phyloP scores from a whole-genome alignment of 2,329 filamentous ascomycete species.

The Diplocarpon mali region DNA sequence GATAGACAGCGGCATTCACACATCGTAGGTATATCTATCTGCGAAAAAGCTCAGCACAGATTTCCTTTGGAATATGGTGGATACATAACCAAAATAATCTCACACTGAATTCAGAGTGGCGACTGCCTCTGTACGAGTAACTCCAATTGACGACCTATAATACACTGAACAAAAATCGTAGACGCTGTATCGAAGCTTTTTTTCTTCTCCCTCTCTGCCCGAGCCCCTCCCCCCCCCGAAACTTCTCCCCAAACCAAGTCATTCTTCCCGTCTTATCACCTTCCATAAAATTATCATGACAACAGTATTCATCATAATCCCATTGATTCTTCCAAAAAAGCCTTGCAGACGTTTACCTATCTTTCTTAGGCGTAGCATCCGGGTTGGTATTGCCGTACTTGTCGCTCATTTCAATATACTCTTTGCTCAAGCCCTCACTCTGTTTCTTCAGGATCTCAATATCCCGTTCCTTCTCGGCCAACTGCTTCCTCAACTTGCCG shows the following conservation, averaged over 20 bases:
- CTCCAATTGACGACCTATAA: no score
- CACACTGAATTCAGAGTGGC: not conserved
- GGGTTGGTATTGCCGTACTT: conserved; percentile 52
- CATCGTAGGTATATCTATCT: no score
- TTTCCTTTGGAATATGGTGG: no score
- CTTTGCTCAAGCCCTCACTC: conserved; percentile 66
- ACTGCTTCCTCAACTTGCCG: conserved; percentile 51
- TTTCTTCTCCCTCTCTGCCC: not conserved
- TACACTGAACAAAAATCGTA: not conserved
- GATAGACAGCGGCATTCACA: no score
- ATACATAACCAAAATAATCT: no score
- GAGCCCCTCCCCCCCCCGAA: no score
- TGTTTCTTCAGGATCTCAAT: conserved; percentile 89
- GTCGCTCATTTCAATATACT: conserved; percentile 80
- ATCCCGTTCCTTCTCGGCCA: conserved; percentile 68
- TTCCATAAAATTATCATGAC: no score
- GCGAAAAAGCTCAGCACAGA: no score
- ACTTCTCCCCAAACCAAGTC: not conserved
- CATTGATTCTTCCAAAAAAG: not conserved
- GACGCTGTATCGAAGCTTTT: not conserved
- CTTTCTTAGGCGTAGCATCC: conserved; percentile 45
- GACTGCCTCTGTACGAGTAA: not conserved
- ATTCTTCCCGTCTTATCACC: not conserved
- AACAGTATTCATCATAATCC: not conserved
- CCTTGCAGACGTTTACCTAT: conserved; percentile 21